Evolutionary conservation across 768 basidiomycete species (phyloP).

Genomic region (Fibroporia radiculosa): DNA sequence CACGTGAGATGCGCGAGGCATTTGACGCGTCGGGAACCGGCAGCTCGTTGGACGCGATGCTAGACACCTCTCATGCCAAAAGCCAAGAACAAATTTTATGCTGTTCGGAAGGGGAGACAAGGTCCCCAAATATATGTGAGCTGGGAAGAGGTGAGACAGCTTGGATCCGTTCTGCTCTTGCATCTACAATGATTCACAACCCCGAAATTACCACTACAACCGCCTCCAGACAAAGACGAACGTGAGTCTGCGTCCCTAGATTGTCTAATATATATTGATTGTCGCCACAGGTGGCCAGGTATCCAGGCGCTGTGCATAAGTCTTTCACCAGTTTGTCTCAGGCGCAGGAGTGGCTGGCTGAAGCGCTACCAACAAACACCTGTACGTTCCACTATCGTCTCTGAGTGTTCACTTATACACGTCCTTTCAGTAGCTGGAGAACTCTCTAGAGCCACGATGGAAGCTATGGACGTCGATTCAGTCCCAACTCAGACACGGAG

Average conservation of each 20-base stretch:
- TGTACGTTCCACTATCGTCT: not conserved
- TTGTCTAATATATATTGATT: not conserved
- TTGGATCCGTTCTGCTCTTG: not conserved
- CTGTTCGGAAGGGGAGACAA: constrained; percentile 48
- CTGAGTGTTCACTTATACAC: not conserved
- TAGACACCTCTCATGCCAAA: constrained; percentile 1
- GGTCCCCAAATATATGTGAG: constrained; percentile 49
- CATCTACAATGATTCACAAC: not conserved
- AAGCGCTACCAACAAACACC: not conserved
- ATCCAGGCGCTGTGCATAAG: constrained; percentile 43
- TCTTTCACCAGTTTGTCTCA: constrained; percentile 37
- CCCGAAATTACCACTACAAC: not conserved
- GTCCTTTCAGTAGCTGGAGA: not conserved
- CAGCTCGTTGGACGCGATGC: not conserved
- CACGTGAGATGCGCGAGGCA: too few relatives aligned
- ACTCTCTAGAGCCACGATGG: not conserved
- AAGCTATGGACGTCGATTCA: not conserved
- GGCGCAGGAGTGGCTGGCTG: constrained; percentile 41
- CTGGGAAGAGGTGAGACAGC: constrained; percentile 47
- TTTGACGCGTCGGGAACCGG: too few relatives aligned
- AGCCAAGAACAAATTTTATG: constrained; percentile 41
- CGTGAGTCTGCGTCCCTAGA: constrained; percentile 19
- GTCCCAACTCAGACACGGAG: not conserved
- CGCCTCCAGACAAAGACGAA: constrained; percentile 37
- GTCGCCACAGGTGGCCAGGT: constrained; percentile 39